phyloP scores from a whole-genome alignment of 176 grass and related monocot species.

The Themeda triandra region DNA sequence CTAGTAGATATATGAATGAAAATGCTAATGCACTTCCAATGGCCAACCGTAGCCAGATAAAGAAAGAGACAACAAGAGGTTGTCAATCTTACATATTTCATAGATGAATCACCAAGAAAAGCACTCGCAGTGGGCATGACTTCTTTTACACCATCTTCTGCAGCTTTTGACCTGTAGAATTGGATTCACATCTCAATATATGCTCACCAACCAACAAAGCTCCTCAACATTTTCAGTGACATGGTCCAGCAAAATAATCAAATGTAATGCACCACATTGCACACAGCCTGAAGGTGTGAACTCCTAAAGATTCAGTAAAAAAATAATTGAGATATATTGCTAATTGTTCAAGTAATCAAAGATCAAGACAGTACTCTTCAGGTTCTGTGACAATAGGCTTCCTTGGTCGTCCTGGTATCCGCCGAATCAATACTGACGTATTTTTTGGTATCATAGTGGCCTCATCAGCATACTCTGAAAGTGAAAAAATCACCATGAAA shows the following conservation, averaged over 20 bases:
- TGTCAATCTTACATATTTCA: conserved; percentile 73
- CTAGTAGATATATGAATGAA: conserved; percentile 14
- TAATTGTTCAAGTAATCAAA: conserved; percentile 45
- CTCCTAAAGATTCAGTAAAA: conserved; percentile 13
- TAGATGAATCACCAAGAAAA: conserved; percentile 57
- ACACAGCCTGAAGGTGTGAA: conserved; percentile 8
- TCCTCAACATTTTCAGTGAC: conserved; percentile 7
- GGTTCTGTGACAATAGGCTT: conserved; percentile 71
- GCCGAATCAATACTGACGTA: conserved; percentile 94
- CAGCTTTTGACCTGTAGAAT: conserved; percentile 71
- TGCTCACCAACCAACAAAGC: not conserved
- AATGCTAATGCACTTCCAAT: conserved; percentile 7
- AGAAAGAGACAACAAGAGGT: not conserved
- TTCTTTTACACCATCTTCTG: conserved; percentile 65
- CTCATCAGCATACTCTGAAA: conserved; percentile 99
- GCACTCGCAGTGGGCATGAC: conserved; percentile 39
- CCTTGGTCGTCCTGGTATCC: conserved; percentile 85
- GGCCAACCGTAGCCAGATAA: not conserved
- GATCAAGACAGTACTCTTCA: conserved; percentile 78
- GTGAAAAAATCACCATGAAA: conserved; percentile 41
- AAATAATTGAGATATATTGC: conserved; percentile 25
- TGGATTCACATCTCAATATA: conserved; percentile 18
- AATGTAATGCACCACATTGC: not conserved
- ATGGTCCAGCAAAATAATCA: conserved; percentile 25
- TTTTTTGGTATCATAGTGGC: conserved; percentile 95